phyloP scores from a whole-genome alignment of 108 stramenopile genomes.

The Skeletonema potamos region DNA sequence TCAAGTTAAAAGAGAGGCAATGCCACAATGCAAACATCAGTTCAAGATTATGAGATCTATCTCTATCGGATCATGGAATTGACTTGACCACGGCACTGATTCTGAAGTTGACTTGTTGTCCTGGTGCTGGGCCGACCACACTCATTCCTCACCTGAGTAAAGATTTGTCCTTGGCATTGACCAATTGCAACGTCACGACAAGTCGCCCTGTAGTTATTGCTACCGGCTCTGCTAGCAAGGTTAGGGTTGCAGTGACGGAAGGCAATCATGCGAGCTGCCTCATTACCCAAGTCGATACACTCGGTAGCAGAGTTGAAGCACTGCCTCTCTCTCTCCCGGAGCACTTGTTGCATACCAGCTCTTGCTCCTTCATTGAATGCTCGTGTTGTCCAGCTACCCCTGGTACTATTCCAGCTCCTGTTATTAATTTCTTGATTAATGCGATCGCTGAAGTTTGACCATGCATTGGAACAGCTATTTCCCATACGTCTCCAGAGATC shows the following conservation, averaged over 20 bases:
- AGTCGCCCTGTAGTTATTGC: neutral
- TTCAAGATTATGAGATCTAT: no score
- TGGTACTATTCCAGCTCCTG: neutral
- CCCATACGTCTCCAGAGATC: neutral
- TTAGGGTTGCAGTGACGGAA: no score
- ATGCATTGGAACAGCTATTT: neutral
- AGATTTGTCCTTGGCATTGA: slow-evolving; percentile 2
- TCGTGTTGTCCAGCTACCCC: neutral
- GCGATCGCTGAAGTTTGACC: neutral
- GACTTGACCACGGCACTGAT: no score
- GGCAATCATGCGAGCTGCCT: neutral
- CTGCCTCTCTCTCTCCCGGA: neutral
- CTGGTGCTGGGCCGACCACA: neutral
- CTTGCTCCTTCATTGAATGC: neutral
- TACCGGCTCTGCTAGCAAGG: no score
- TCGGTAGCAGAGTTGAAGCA: slow-evolving; percentile 8
- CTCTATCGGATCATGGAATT: no score
- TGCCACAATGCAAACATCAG: no score
- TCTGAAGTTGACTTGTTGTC: neutral
- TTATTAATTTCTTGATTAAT: neutral
- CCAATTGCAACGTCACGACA: slow-evolving; percentile 11
- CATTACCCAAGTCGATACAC: slow-evolving; percentile 11
- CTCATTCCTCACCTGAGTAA: neutral
- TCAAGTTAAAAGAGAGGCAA: no score
- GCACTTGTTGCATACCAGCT: neutral